Evolutionary conservation across 2,329 filamentous ascomycete genomes (phyloP).

Genomic region (Stagonosporopsis vannaccii): DNA sequence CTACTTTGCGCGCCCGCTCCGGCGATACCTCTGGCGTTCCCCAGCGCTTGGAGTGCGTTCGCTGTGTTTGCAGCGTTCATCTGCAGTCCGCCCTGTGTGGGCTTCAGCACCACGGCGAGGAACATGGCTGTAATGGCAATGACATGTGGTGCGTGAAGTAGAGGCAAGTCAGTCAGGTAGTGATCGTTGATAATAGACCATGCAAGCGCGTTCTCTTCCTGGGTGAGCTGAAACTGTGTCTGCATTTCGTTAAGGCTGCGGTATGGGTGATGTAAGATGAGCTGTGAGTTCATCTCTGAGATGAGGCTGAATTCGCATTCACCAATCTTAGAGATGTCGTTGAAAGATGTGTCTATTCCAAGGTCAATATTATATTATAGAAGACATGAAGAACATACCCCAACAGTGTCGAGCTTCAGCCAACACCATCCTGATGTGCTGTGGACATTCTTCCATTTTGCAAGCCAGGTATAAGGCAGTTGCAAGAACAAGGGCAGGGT

Average conservation of each 20-base stretch:
- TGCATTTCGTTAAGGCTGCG: conserved; percentile 78
- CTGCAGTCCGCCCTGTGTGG: conserved; percentile 61
- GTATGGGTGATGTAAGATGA: conserved; percentile 92
- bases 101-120: conserved; percentile 81
- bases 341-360: conserved; percentile 44
- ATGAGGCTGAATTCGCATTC: conserved; percentile 95
- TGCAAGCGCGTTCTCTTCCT: conserved; percentile 79
- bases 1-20: conserved; percentile 54
- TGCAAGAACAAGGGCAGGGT: conserved; percentile 90
- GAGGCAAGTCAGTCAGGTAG: conserved; percentile 88
- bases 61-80: conserved; percentile 52
- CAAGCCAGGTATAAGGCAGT: conserved; percentile 94
- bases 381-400: conserved; percentile 31
- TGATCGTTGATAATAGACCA: conserved; percentile 90
- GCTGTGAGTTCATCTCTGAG: conserved; percentile 86
- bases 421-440: conserved; percentile 91
- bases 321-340: conserved; percentile 81
- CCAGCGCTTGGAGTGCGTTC: conserved; percentile 47
- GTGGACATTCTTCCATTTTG: conserved; percentile 97
- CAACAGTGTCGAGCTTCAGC: conserved; percentile 79
- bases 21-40: conserved; percentile 40
- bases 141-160: conserved; percentile 84
- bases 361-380: conserved; percentile 13
- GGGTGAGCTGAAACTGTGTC: conserved; percentile 71
- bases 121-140: conserved; percentile 88